A percentile compares a stretch with the other conserved stretches of the same genome.
These are phyloP conservation scores for Echites panduratus DNA, from an alignment of 257 asterid species.

Conservation along the genomic window DNA sequence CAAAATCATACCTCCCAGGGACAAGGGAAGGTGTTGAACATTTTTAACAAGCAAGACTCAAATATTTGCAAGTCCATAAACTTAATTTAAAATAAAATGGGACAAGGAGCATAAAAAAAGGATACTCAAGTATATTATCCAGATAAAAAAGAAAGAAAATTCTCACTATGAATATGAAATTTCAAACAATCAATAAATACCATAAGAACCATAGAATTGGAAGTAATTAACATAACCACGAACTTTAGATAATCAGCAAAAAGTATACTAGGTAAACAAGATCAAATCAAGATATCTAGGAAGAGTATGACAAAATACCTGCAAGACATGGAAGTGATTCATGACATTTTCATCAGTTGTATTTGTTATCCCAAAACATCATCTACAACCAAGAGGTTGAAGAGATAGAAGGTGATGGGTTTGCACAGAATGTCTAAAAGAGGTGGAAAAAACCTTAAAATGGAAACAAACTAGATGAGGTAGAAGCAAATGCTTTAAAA, in stretches of 20 bases:
- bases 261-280: background rate
- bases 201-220: background rate
- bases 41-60: background rate
- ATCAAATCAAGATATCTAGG: background rate
- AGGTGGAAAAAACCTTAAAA: background rate
- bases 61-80: background rate
- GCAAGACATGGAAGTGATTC: background rate
- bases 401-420: background rate
- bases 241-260: background rate
- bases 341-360: background rate
- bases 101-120: background rate
- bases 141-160: background rate
- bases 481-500: slow-evolving; percentile 1
- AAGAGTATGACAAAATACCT: background rate
- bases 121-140: background rate
- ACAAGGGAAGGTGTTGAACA: slow-evolving; percentile 2
- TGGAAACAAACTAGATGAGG: background rate
- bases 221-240: background rate
- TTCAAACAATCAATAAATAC: background rate
- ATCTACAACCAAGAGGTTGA: background rate
- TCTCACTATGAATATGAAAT: background rate
- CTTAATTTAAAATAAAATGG: background rate
- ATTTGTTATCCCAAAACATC: background rate
- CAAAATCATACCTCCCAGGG: background rate
- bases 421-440: background rate